These are phyloP conservation scores for Rhinocladiella similis DNA, from an alignment of 2,329 filamentous ascomycete genomes.

Conservation along the genomic window DNA sequence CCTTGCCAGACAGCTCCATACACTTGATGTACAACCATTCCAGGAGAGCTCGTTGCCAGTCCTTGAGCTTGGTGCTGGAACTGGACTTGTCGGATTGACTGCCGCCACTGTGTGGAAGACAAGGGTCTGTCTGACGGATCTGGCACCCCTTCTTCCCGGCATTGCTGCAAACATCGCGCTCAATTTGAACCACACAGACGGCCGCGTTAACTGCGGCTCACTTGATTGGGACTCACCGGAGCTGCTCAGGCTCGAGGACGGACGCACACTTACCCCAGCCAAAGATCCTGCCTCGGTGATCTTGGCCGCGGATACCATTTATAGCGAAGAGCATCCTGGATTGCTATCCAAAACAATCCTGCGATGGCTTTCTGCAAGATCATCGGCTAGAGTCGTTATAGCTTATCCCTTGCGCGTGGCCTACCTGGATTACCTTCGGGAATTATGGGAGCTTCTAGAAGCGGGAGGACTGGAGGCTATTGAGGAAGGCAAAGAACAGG, in stretches of 20 bases:
- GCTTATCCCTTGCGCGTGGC: constrained; percentile 42
- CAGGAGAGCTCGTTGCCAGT: constrained; percentile 32
- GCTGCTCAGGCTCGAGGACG: constrained; percentile 20
- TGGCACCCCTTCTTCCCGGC: constrained; percentile 80
- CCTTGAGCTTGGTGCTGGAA: constrained; percentile 86
- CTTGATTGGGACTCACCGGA: constrained; percentile 42
- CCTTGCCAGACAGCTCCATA: constrained; percentile 69
- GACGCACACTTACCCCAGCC: constrained; percentile 12
- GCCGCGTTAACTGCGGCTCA: constrained; percentile 70
- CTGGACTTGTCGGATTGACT: constrained; percentile 82
- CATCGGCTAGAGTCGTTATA: constrained; percentile 37
- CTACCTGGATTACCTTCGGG: constrained; percentile 45
- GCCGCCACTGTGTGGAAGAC: constrained; percentile 70
- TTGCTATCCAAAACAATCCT: constrained; percentile 38
- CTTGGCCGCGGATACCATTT: constrained; percentile 45
- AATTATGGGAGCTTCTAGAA: constrained; percentile 43
- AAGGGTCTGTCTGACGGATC: constrained; percentile 75
- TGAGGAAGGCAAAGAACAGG: constrained; percentile 47
- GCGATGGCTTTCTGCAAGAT: constrained; percentile 35
- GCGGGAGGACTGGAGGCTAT: constrained; percentile 38
- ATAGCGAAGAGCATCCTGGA: constrained; percentile 43
- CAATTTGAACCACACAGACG: constrained; percentile 65
- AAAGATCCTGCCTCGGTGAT: constrained; percentile 37
- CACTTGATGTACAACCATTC: constrained; percentile 26
- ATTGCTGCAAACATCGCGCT: constrained; percentile 68